phyloP scores from a whole-genome alignment of 2,329 filamentous ascomycete genomes.

The Ophiostoma himal-ulmi region DNA sequence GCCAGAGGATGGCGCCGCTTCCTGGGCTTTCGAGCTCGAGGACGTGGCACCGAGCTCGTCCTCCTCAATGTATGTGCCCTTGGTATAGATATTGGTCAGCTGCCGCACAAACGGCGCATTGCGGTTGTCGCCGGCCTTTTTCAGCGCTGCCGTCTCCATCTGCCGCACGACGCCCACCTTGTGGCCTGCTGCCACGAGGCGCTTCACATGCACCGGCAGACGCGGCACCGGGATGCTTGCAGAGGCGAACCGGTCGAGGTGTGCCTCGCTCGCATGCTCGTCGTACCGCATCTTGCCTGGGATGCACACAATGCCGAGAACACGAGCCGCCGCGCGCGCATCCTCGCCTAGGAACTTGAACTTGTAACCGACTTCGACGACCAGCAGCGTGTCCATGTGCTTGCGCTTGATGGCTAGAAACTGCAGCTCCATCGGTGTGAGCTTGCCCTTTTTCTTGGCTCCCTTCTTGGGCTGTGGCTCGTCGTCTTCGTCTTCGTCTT shows the following conservation, averaged over 20 bases:
- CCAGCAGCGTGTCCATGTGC: constrained; percentile 80
- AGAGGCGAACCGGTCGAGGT: constrained; percentile 85
- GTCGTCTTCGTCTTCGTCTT: constrained; percentile 49
- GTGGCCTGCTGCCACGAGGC: constrained; percentile 83
- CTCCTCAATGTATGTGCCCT: constrained; percentile 95
- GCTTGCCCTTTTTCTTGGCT: constrained; percentile 71
- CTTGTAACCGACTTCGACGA: constrained; percentile 96
- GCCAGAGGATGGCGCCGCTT: constrained; percentile 48
- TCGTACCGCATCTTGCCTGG: constrained; percentile 93
- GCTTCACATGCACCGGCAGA: constrained; percentile 87
- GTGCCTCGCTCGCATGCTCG: constrained; percentile 87
- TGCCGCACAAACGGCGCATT: constrained; percentile 89
- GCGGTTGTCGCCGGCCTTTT: constrained; percentile 89
- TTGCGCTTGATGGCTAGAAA: constrained; percentile 90
- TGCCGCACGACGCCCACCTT: constrained; percentile 96
- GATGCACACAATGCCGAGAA: constrained; percentile 91
- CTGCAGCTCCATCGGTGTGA: constrained; percentile 92
- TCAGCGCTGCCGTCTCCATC: constrained; percentile 89
- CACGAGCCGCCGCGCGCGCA: constrained; percentile 79
- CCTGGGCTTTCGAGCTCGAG: constrained; percentile 23
- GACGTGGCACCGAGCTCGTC: constrained; percentile 62
- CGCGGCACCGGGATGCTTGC: constrained; percentile 92
- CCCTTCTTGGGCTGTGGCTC: constrained; percentile 34
- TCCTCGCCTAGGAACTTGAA: constrained; percentile 97
- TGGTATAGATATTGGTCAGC: constrained; percentile 94